Percentiles rank a stretch among this genome's conserved stretches.
These are phyloP conservation scores for Nakaseomyces bracarensis DNA, from an alignment of 1,139 yeast genomes.

Conservation along the genomic window DNA sequence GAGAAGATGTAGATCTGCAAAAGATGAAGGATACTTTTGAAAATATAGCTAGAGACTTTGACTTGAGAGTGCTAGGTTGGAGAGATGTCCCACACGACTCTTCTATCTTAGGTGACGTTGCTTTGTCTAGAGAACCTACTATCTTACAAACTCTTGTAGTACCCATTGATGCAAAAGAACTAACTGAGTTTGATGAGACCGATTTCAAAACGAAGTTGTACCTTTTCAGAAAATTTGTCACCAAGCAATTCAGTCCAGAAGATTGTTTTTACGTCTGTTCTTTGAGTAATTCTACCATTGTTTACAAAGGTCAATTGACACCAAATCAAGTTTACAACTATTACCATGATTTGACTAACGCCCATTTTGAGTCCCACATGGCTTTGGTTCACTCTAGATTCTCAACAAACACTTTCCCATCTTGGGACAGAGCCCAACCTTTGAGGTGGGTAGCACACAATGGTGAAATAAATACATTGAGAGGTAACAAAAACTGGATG, in stretches of 20 bases:
- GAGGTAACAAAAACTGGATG: conserved; percentile 99
- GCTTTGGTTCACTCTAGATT: conserved; percentile 95
- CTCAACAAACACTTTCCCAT: conserved; percentile 96
- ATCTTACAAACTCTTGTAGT: conserved; percentile 86
- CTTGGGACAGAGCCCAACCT: conserved; percentile 99
- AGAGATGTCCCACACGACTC: conserved; percentile 94
- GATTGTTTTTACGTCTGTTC: conserved; percentile 98
- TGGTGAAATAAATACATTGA: conserved; percentile 94
- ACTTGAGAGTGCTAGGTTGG: conserved; percentile 86
- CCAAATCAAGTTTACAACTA: conserved; percentile 94
- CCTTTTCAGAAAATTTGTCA: conserved; percentile 79
- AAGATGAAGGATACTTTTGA: conserved; percentile 73
- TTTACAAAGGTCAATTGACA: conserved; percentile 94
- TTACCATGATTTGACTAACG: conserved; percentile 86
- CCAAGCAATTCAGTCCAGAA: conserved; percentile 86
- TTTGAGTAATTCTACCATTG: conserved; percentile 78
- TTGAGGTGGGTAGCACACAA: conserved; percentile 96
- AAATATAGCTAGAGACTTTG: conserved; percentile 65
- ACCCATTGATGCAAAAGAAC: conserved; percentile 42
- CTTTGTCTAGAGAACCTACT: conserved; percentile 85
- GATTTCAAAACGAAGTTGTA: conserved; percentile 77
- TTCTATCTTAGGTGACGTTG: conserved; percentile 88
- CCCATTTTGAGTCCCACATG: conserved; percentile 90
- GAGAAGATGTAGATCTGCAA: conserved; percentile 37
- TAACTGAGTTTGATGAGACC: conserved; percentile 53